These are phyloP conservation scores for Thalassiosira exigua DNA, from an alignment of 352 stramenopile genomes.

Conservation along the genomic window DNA sequence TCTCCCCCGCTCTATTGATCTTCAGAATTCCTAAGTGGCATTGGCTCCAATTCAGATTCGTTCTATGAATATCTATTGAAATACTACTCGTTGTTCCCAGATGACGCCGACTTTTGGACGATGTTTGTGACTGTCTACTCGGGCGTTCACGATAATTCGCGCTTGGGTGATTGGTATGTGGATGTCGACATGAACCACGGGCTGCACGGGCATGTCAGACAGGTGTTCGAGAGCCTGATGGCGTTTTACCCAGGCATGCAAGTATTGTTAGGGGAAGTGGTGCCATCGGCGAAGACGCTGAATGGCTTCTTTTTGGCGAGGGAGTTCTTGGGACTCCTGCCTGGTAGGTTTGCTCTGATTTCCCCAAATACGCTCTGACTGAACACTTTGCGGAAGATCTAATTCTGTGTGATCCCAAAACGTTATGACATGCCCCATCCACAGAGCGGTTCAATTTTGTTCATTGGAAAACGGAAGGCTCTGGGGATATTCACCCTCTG, in stretches of 20 bases:
- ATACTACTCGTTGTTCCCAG: slow-evolving; percentile 94
- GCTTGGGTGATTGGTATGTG: slow-evolving; percentile 83
- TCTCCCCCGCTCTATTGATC: too few species aligned
- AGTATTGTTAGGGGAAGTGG: slow-evolving; percentile 92
- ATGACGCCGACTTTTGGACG: slow-evolving; percentile 88
- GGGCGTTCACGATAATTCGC: slow-evolving; percentile 73
- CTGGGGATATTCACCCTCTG: slow-evolving; percentile 87
- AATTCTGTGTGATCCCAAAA: too few species aligned
- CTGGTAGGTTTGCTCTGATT: slow-evolving; percentile 38
- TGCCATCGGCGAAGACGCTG: slow-evolving; percentile 89
- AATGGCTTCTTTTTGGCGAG: slow-evolving; percentile 94
- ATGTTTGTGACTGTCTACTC: slow-evolving; percentile 86
- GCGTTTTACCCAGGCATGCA: slow-evolving; percentile 97
- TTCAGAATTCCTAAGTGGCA: slow-evolving; percentile 67
- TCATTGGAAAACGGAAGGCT: slow-evolving; percentile 67
- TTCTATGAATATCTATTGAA: slow-evolving; percentile 97
- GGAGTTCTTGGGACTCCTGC: slow-evolving; percentile 94
- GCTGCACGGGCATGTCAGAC: slow-evolving; percentile 45
- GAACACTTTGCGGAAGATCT: too few species aligned
- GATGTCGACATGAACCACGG: slow-evolving; percentile 80
- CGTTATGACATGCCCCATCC: too few species aligned
- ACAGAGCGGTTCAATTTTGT: slow-evolving; percentile 90
- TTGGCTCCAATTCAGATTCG: slow-evolving; percentile 92
- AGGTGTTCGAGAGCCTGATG: slow-evolving; percentile 89
- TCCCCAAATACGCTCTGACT: too few species aligned